Evolutionary conservation across 2,329 filamentous ascomycete species (phyloP).

Genomic region (Aspergillus nomiae): DNA sequence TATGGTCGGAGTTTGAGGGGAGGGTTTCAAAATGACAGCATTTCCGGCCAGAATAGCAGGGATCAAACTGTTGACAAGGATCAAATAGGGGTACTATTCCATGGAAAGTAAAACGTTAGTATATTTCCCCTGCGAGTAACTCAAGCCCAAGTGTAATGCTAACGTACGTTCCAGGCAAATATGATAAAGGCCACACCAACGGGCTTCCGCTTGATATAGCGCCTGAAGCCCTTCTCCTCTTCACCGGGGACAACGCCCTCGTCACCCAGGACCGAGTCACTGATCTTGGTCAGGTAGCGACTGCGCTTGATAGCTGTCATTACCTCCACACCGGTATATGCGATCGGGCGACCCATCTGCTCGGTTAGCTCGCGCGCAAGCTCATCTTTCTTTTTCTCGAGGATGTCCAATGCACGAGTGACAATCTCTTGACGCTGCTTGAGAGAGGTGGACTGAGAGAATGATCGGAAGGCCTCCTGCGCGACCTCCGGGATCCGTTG

Average conservation of each 20-base stretch:
- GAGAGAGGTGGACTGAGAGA: conserved; percentile 75
- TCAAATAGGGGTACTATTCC: conserved; percentile 85
- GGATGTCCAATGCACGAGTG: conserved; percentile 71
- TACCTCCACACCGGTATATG: conserved; percentile 81
- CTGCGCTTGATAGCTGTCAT: conserved; percentile 81
- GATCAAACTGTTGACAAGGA: conserved; percentile 87
- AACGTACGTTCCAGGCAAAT: conserved; percentile 92
- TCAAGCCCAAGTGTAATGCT: conserved; percentile 6
- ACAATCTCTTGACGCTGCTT: conserved; percentile 77
- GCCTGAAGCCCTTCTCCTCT: conserved; percentile 78
- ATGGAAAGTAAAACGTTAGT: neutral
- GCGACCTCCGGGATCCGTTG: conserved; percentile 71
- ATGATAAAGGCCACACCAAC: conserved; percentile 86
- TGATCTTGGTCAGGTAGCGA: conserved; percentile 83
- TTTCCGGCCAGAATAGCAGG: conserved; percentile 91
- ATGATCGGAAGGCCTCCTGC: conserved; percentile 73
- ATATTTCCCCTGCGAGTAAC: neutral
- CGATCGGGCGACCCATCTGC: conserved; percentile 93
- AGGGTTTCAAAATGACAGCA: conserved; percentile 90
- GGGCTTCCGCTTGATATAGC: conserved; percentile 85
- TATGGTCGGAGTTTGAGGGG: conserved; percentile 90
- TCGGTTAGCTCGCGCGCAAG: conserved; percentile 83
- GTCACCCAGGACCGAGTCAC: conserved; percentile 69
- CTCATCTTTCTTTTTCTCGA: conserved; percentile 73
- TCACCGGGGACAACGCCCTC: conserved; percentile 61